A percentile compares a stretch with the other conserved stretches of the same genome.
Evolutionary conservation across 352 stramenopile species (phyloP).

Genomic region (Globisporangium nunn): DNA sequence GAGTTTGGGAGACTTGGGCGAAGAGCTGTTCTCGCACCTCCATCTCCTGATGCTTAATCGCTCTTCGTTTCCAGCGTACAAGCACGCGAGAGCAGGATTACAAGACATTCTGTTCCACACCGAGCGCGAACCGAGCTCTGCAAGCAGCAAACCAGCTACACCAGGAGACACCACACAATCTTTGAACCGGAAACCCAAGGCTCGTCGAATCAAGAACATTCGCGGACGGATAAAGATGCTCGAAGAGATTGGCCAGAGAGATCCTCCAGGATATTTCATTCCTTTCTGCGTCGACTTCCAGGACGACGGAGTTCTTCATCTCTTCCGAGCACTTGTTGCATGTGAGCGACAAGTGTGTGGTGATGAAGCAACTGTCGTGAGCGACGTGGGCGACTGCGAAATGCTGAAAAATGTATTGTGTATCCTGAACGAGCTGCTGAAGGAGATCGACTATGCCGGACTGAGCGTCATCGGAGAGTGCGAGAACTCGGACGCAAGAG

Average conservation of each 20-base stretch:
- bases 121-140: conserved; percentile 18
- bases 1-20: conserved; percentile 22
- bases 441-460: conserved; percentile 35
- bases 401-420: conserved; percentile 23
- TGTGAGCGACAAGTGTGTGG: conserved; percentile 7
- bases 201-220: conserved; percentile 58
- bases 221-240: conserved; percentile 33
- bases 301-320: conserved; percentile 29
- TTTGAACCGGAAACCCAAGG: conserved; percentile 28
- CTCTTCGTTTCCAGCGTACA: conserved; percentile 36
- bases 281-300: conserved; percentile 61
- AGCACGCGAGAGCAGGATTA: conserved; percentile 31
- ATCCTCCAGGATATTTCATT: conserved; percentile 48
- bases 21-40: conserved; percentile 26
- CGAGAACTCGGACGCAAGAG: conserved; percentile 15
- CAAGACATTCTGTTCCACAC: conserved; percentile 43
- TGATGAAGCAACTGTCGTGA: not conserved
- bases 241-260: conserved; percentile 20
- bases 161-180: conserved; percentile 1
- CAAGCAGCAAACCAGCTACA: conserved; percentile 6
- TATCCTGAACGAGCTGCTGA: conserved; percentile 23
- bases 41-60: conserved; percentile 26
- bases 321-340: conserved; percentile 22
- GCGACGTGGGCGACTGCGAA: conserved; percentile 2
- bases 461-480: conserved; percentile 15